Conservation (phyloP, 345 rosid species). For the Combretum micranthum region DNA sequence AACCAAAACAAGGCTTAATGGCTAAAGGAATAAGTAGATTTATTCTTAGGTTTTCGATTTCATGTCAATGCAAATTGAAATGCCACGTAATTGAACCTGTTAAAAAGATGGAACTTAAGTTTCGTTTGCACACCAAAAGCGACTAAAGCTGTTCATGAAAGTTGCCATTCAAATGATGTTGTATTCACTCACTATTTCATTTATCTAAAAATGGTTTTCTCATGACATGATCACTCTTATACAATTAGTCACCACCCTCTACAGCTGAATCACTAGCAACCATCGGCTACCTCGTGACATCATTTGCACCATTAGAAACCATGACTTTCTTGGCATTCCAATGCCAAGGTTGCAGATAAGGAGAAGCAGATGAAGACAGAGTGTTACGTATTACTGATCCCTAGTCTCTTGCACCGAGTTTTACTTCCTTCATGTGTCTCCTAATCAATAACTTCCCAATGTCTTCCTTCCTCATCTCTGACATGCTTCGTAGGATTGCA, state of each 20-base stretch:
- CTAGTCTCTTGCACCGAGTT: constrained; percentile 67
- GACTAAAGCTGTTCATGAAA: not conserved
- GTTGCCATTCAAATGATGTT: too few relatives aligned
- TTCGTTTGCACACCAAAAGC: too few relatives aligned
- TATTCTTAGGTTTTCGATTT: too few relatives aligned
- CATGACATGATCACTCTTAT: constrained; percentile 52
- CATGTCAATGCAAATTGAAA: too few relatives aligned
- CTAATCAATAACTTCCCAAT: constrained; percentile 53
- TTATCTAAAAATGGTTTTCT: not conserved
- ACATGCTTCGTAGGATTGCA: constrained; percentile 58
- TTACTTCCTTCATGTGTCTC: constrained; percentile 60
- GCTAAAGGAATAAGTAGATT: too few relatives aligned
- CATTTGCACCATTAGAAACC: constrained; percentile 23
- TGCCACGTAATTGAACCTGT: too few relatives aligned
- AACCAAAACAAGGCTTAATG: too few relatives aligned
- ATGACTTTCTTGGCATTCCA: constrained; percentile 46
- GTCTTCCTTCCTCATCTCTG: constrained; percentile 62
- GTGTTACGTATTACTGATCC: constrained; percentile 55
- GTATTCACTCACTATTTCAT: not conserved
- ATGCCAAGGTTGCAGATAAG: constrained; percentile 65
- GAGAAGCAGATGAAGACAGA: constrained; percentile 24
- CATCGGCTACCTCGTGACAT: constrained; percentile 34
- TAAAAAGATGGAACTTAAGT: too few relatives aligned
- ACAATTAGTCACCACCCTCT: constrained; percentile 74
- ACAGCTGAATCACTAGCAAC: constrained; percentile 34